phyloP scores from a whole-genome alignment of 2,329 filamentous ascomycete species.

The Didymella sp. region DNA sequence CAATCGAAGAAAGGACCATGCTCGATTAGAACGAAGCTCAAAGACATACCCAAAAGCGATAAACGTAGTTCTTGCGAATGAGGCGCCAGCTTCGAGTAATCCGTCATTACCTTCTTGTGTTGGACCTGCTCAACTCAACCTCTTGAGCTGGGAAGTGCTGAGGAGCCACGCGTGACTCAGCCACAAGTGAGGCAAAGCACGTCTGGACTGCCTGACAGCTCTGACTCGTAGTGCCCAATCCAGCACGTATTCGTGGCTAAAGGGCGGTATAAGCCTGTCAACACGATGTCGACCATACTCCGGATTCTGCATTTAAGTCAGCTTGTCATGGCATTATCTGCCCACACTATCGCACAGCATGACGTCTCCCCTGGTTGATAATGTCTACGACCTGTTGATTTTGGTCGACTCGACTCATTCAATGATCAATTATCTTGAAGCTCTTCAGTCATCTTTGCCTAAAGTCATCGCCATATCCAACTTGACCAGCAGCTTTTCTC shows the following conservation, averaged over 20 bases:
- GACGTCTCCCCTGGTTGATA: background rate
- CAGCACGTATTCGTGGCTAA: background rate
- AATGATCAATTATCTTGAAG: slow-evolving; percentile 54
- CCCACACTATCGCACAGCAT: background rate
- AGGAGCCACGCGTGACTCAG: slow-evolving; percentile 1
- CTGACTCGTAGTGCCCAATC: slow-evolving; percentile 1
- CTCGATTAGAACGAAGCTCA: background rate
- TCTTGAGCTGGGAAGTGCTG: too few species aligned
- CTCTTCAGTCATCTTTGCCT: slow-evolving; percentile 57
- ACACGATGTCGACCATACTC: background rate
- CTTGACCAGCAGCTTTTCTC: slow-evolving; percentile 58
- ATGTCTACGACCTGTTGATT: slow-evolving; percentile 56
- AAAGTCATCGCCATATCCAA: slow-evolving; percentile 60
- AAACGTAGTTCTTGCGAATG: background rate
- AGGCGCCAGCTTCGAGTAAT: too few species aligned
- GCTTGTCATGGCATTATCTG: background rate
- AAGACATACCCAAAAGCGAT: background rate
- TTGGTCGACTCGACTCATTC: slow-evolving; percentile 58
- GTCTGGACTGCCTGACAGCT: background rate
- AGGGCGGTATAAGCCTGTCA: background rate
- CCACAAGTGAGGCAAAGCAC: slow-evolving; percentile 1
- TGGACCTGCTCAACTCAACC: too few species aligned
- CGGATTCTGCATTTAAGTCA: background rate
- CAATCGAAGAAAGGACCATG: background rate
- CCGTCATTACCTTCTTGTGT: too few species aligned